Evolutionary conservation across 805 yeast genomes (phyloP).

Genomic region (Myxozyma neglecta): DNA sequence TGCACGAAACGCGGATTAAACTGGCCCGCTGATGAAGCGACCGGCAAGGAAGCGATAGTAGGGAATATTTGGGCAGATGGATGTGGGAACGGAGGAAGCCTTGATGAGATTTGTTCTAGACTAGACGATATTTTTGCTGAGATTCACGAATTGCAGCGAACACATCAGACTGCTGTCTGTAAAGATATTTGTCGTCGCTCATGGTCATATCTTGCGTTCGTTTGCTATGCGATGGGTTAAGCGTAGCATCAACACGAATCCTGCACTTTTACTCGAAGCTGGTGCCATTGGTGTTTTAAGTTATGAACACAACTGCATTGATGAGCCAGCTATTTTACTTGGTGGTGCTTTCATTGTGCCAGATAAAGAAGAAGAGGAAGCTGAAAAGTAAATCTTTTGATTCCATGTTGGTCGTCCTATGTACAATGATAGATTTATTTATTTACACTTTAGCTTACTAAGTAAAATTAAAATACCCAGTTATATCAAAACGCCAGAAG

Average conservation of each 20-base stretch:
- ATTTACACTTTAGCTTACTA: background rate
- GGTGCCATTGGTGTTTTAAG: conserved; percentile 93
- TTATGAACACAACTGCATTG: conserved; percentile 78
- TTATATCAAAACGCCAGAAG: background rate
- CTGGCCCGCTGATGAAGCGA: conserved; percentile 22
- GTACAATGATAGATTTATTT: background rate
- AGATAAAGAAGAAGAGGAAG: conserved; percentile 1
- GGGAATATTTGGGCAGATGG: conserved; percentile 94
- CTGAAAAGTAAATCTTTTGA: background rate
- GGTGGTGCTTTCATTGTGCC: conserved; percentile 80
- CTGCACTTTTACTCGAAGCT: conserved; percentile 83
- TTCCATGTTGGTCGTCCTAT: background rate
- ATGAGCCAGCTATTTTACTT: conserved; percentile 82
- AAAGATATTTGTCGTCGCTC: conserved; percentile 73
- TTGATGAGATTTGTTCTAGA: conserved; percentile 65
- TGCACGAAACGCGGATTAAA: conserved; percentile 62
- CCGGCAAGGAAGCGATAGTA: conserved; percentile 35
- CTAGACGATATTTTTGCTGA: conserved; percentile 68
- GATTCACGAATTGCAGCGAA: conserved; percentile 62
- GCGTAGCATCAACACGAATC: conserved; percentile 58
- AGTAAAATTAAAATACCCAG: background rate
- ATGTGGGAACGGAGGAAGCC: conserved; percentile 84
- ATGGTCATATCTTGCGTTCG: conserved; percentile 89
- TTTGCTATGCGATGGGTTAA: conserved; percentile 87
- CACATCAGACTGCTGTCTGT: conserved; percentile 44